These are phyloP conservation scores for Botrytis elliptica DNA, from an alignment of 2,329 filamentous ascomycete genomes.

Conservation along the genomic window DNA sequence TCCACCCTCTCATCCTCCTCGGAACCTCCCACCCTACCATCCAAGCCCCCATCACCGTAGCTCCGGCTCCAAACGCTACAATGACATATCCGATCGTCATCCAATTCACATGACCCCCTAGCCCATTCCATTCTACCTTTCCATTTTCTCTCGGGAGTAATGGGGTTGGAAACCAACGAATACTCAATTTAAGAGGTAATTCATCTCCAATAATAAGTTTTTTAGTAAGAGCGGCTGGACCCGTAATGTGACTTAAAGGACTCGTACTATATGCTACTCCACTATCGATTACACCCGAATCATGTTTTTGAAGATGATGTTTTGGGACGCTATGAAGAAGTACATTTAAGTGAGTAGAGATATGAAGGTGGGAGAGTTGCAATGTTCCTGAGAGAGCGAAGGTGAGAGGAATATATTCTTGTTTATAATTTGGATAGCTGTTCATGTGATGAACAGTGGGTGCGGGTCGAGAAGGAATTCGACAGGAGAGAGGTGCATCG, in stretches of 20 bases:
- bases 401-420: slow-evolving; percentile 77
- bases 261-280: slow-evolving; percentile 76
- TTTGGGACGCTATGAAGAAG: slow-evolving; percentile 68
- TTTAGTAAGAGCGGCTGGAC: slow-evolving; percentile 53
- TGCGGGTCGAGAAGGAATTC: slow-evolving; percentile 75
- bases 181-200: slow-evolving; percentile 72
- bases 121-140: slow-evolving; percentile 62
- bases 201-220: slow-evolving; percentile 82
- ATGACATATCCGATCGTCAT: slow-evolving; percentile 63
- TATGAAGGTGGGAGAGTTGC: slow-evolving; percentile 84
- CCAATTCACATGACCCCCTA: slow-evolving; percentile 58
- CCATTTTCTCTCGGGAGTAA: slow-evolving; percentile 67
- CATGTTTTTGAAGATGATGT: slow-evolving; percentile 60
- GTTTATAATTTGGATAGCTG: slow-evolving; percentile 42
- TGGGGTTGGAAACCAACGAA: slow-evolving; percentile 83
- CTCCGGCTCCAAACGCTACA: slow-evolving; percentile 57
- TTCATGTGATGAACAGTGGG: slow-evolving; percentile 46
- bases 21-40: slow-evolving; percentile 61
- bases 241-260: slow-evolving; percentile 51
- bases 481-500: slow-evolving; percentile 89
- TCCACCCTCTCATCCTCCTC: slow-evolving; percentile 37
- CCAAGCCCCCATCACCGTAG: slow-evolving; percentile 55
- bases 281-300: slow-evolving; percentile 79
- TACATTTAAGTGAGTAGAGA: slow-evolving; percentile 86
- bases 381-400: slow-evolving; percentile 88